Percentiles rank a stretch among this genome's conserved stretches.
Conservation (phyloP, 352 stramenopile species). For the Phytophthora rubi region DNA sequence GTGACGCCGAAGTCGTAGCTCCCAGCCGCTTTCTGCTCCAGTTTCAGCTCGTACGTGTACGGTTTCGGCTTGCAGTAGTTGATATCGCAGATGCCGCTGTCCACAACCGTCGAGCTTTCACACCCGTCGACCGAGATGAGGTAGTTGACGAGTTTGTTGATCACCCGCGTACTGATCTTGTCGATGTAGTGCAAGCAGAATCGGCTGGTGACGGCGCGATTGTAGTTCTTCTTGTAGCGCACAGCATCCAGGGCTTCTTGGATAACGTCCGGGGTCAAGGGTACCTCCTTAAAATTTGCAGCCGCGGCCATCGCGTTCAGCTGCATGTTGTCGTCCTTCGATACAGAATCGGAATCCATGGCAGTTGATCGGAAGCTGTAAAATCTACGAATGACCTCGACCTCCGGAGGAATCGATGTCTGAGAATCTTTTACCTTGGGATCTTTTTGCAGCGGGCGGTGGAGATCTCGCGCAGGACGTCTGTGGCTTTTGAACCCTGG, state of each 20-base stretch:
- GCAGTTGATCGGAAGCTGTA: neutral
- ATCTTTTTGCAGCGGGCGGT: neutral
- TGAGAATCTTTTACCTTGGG: neutral
- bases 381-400: neutral
- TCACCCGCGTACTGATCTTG: conserved; percentile 30
- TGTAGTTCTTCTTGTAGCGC: conserved; percentile 51
- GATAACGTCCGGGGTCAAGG: conserved; percentile 24
- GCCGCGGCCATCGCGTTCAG: conserved; percentile 6
- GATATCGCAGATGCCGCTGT: conserved; percentile 50
- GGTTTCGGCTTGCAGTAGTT: conserved; percentile 48
- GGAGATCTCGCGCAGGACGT: neutral
- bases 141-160: conserved; percentile 32
- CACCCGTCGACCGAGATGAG: conserved; percentile 52
- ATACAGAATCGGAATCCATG: neutral
- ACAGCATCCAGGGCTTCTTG: conserved; percentile 48
- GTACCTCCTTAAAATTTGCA: conserved; percentile 28
- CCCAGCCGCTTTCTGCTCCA: conserved; percentile 37
- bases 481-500: neutral
- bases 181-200: conserved; percentile 56
- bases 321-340: neutral
- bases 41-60: conserved; percentile 53
- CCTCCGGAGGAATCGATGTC: neutral
- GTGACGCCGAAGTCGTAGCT: conserved; percentile 44
- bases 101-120: conserved; percentile 25
- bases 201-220: conserved; percentile 32